Conservation (phyloP, 495 filamentous ascomycete genomes). For the Penicillium argentinense region DNA sequence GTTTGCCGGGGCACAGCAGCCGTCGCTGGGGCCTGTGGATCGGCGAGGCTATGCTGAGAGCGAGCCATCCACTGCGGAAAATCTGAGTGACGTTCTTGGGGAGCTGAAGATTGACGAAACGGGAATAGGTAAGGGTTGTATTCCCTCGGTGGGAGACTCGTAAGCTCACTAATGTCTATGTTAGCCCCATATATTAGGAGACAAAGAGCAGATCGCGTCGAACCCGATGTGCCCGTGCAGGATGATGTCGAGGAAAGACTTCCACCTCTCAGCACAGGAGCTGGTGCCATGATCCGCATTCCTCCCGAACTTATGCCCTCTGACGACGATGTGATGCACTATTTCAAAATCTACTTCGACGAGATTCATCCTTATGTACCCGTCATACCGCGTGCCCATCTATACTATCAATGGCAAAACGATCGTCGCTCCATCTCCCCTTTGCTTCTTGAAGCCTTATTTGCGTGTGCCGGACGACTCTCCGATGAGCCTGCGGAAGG, state of each 20-base stretch:
- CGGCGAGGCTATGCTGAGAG: slow-evolving; percentile 41
- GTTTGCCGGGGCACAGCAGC: slow-evolving; percentile 56
- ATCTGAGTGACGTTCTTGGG: slow-evolving; percentile 78
- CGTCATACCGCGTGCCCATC: slow-evolving; percentile 77
- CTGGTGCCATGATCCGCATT: slow-evolving; percentile 79
- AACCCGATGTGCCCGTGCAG: slow-evolving; percentile 70
- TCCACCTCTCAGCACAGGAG: slow-evolving; percentile 63
- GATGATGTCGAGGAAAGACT: slow-evolving; percentile 74
- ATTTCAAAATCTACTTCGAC: slow-evolving; percentile 90
- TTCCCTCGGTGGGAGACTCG: no score
- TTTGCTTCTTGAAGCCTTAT: slow-evolving; percentile 89
- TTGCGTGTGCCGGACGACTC: slow-evolving; percentile 84
- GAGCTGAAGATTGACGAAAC: slow-evolving; percentile 84
- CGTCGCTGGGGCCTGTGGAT: slow-evolving; percentile 45
- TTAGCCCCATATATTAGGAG: slow-evolving; percentile 85
- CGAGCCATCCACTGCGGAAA: slow-evolving; percentile 66
- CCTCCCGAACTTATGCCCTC: slow-evolving; percentile 92
- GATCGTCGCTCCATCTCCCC: slow-evolving; percentile 87
- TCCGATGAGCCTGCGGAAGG: slow-evolving; percentile 81
- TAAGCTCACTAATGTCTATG: slow-evolving; percentile 14
- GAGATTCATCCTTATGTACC: slow-evolving; percentile 97
- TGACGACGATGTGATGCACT: slow-evolving; percentile 77
- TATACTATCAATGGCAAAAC: slow-evolving; percentile 91
- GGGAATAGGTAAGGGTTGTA: slow-evolving; percentile 70
- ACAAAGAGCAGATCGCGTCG: slow-evolving; percentile 62